phyloP scores from a whole-genome alignment of 108 stramenopile genomes.

The Skeletonema marinoi region DNA sequence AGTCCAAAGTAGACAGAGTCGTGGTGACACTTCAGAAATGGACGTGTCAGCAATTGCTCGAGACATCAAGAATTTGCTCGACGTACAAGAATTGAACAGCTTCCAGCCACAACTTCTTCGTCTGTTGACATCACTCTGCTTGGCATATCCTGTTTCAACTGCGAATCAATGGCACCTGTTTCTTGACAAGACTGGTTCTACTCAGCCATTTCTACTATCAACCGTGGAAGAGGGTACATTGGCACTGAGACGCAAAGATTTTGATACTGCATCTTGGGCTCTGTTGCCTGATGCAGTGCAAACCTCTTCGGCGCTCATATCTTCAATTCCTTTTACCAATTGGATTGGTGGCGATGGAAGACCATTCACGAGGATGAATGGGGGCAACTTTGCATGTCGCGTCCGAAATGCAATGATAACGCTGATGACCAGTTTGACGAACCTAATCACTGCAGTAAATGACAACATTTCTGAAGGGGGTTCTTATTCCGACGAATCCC shows the following conservation, averaged over 20 bases:
- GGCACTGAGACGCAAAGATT: background rate
- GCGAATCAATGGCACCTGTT: constrained; percentile 52
- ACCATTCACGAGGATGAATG: constrained; percentile 17
- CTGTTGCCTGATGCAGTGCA: constrained; percentile 25
- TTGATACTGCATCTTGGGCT: constrained; percentile 12
- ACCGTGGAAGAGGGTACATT: constrained; percentile 32
- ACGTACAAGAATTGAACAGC: constrained; percentile 8
- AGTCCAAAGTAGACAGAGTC: background rate
- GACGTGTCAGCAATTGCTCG: constrained; percentile 28
- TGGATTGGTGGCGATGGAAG: constrained; percentile 43
- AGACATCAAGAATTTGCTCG: constrained; percentile 30
- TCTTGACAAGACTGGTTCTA: constrained; percentile 37
- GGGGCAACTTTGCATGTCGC: constrained; percentile 39
- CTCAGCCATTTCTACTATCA: constrained; percentile 10
- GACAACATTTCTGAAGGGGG: constrained; percentile 4
- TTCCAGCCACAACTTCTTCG: constrained; percentile 20
- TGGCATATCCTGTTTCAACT: constrained; percentile 30
- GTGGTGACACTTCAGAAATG: constrained; percentile 20
- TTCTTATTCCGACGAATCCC: background rate
- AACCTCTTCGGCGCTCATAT: constrained; percentile 23
- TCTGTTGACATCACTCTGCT: constrained; percentile 26
- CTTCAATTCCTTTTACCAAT: constrained; percentile 38
- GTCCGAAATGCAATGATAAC: constrained; percentile 28
- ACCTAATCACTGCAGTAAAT: constrained; percentile 27
- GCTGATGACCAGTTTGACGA: constrained; percentile 11